Evolutionary conservation across 257 asterid species (phyloP), one percentile per base, ranked within the genome.

Genomic region (Fraxinus pennsylvanica): DNA sequence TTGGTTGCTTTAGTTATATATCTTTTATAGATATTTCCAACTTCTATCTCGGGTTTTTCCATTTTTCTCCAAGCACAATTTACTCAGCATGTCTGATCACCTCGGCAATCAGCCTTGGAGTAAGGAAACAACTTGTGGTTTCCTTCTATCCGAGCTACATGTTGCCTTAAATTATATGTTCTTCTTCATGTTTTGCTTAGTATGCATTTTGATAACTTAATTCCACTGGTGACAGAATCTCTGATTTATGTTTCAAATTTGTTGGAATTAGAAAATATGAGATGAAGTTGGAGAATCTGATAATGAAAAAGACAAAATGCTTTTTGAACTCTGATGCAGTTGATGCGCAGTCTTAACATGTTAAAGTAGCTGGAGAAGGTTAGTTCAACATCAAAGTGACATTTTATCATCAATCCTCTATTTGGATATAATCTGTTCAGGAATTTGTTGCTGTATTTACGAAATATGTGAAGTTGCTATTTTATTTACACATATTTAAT

Each of bases 261-360:
- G 71, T 73, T 78, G 85, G 82, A 39, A 87, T 33, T 88, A 92
- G 99, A 90, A 85, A 92, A 89, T 92, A 83, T 95, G 97, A 97
- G 91, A 95, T 82, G 98, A 95, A 83, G 82, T 92, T 78, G 99
- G 99, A 74, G 99, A 92, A 82, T 86, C 81, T 80, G 95, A 86
- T 61, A 66, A 73, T 2, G 92, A 91, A 76, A 92, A 92, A 87
- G 99, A 92, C 80, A 87, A 84, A 80, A 84, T 91, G 96, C 89
- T 94, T 77, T 82, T 65, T 36, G 97, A 94, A 80, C 96, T 94
- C 27, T 25, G 27, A 25, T 25, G 27, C 27, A 25, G 27, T 25
- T 25, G 27, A 25, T 25, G 27, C 27, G 27, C 27, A 25, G 27
- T 25, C 27, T 25, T 25, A 25, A 25, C 27, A 25, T 25, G 27